These are phyloP conservation scores for Starmera quercuum DNA, from an alignment of 805 yeast genomes.

Conservation along the genomic window DNA sequence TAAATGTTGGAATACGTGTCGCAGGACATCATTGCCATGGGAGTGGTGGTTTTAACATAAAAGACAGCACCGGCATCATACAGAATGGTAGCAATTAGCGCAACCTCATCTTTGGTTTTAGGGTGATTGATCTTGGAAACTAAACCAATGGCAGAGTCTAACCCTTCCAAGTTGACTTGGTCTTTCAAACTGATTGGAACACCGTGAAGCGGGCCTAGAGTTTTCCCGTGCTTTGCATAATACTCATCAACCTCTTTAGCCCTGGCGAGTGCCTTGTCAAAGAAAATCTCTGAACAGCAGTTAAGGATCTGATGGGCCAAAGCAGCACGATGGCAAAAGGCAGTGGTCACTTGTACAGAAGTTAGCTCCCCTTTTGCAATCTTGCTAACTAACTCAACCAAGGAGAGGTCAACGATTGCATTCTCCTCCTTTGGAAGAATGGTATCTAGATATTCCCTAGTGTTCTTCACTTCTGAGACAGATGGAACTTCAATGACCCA, in stretches of 20 bases:
- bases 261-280: slow-evolving; percentile 47
- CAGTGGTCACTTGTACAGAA: slow-evolving; percentile 39
- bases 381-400: slow-evolving; percentile 3
- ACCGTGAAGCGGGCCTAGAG: slow-evolving; percentile 62
- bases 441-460: slow-evolving; percentile 11
- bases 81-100: slow-evolving; percentile 32
- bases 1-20: slow-evolving; percentile 37
- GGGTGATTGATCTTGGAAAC: slow-evolving; percentile 33
- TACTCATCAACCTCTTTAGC: slow-evolving; percentile 52
- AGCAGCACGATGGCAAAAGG: slow-evolving; percentile 52
- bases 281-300: slow-evolving; percentile 30
- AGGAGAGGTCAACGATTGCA: slow-evolving; percentile 9
- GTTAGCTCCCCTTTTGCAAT: slow-evolving; percentile 23
- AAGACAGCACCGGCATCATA: slow-evolving; percentile 44
- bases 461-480: slow-evolving; percentile 12
- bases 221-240: slow-evolving; percentile 36
- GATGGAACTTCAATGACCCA: slow-evolving; percentile 15
- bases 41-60: slow-evolving; percentile 46
- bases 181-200: slow-evolving; percentile 57
- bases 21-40: slow-evolving; percentile 42
- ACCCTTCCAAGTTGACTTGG: slow-evolving; percentile 31
- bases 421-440: slow-evolving; percentile 8
- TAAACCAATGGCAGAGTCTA: slow-evolving; percentile 41
- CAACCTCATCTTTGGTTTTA: slow-evolving; percentile 24
- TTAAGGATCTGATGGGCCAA: slow-evolving; percentile 47